A percentile compares a stretch with the other conserved stretches of the same genome.
Evolutionary conservation across 345 rosid genomes (phyloP).

Genomic region (Eucalyptus brandiana): DNA sequence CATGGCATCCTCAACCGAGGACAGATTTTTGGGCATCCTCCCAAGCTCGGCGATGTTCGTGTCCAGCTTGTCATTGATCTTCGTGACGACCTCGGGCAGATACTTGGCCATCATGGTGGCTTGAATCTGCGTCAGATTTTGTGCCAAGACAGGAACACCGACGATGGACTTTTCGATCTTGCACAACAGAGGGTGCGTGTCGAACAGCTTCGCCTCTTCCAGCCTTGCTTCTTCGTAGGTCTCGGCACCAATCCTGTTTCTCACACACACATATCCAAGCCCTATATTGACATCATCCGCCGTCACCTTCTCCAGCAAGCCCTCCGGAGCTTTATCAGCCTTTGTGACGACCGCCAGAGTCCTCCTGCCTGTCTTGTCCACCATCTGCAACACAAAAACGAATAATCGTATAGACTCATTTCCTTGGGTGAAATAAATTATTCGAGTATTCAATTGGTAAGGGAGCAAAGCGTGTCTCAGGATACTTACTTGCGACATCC

Average conservation of each 20-base stretch:
- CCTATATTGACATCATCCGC: slow-evolving; percentile 40
- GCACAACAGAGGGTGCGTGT: not conserved
- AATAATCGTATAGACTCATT: not conserved
- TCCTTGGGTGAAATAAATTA: not conserved
- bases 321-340: slow-evolving; percentile 42
- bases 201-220: slow-evolving; percentile 7
- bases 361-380: slow-evolving; percentile 25
- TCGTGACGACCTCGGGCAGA: slow-evolving; percentile 12
- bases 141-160: slow-evolving; percentile 19
- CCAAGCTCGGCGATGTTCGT: not conserved
- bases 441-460: not conserved
- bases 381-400: not conserved
- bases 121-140: slow-evolving; percentile 16
- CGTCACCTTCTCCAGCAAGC: slow-evolving; percentile 24
- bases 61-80: slow-evolving; percentile 12
- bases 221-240: slow-evolving; percentile 9
- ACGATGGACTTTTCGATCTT: slow-evolving; percentile 21
- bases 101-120: slow-evolving; percentile 8
- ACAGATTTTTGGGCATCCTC: slow-evolving; percentile 6
- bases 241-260: slow-evolving; percentile 27
- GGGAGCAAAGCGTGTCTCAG: not conserved
- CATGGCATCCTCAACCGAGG: slow-evolving; percentile 19
- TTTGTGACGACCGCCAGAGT: slow-evolving; percentile 45
- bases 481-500: slow-evolving; percentile 20
- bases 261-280: slow-evolving; percentile 32